These are phyloP conservation scores for Viola pubescens DNA, from an alignment of 441 rosid species.

Conservation along the genomic window DNA sequence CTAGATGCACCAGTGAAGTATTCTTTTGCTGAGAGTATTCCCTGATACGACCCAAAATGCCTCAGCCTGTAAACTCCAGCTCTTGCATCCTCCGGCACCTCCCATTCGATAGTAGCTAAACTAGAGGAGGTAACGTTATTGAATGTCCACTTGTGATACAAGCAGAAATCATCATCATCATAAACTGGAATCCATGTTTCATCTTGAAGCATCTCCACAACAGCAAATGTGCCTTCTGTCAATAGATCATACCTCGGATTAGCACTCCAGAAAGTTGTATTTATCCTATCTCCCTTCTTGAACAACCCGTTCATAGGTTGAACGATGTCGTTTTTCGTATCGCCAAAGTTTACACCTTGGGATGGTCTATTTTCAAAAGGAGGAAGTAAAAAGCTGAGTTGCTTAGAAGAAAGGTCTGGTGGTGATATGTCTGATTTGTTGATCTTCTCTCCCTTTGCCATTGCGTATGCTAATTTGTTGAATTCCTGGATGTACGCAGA, in stretches of 20 bases:
- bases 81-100: conserved; percentile 30
- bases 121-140: conserved; percentile 26
- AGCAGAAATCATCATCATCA: conserved; percentile 54
- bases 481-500: conserved; percentile 53
- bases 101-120: conserved; percentile 45
- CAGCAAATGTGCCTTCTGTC: conserved; percentile 53
- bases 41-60: conserved; percentile 46
- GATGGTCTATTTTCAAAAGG: conserved; percentile 39
- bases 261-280: conserved; percentile 47
- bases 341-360: conserved; percentile 35
- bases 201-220: conserved; percentile 42
- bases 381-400: conserved; percentile 25
- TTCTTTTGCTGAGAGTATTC: conserved; percentile 24
- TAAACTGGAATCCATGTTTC: conserved; percentile 37
- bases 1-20: conserved; percentile 49
- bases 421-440: conserved; percentile 23
- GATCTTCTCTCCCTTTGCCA: conserved; percentile 31
- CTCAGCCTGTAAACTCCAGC: conserved; percentile 38
- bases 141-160: conserved; percentile 38
- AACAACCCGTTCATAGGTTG: conserved; percentile 28
- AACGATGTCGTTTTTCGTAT: conserved; percentile 34
- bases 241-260: conserved; percentile 50
- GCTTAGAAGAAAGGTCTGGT: conserved; percentile 44
- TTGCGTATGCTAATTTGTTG: conserved; percentile 36
- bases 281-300: conserved; percentile 31